A percentile compares a stretch with the other conserved stretches of the same genome.
Conservation (phyloP, 2,329 filamentous ascomycete species). For the Colletotrichum liriopes region DNA sequence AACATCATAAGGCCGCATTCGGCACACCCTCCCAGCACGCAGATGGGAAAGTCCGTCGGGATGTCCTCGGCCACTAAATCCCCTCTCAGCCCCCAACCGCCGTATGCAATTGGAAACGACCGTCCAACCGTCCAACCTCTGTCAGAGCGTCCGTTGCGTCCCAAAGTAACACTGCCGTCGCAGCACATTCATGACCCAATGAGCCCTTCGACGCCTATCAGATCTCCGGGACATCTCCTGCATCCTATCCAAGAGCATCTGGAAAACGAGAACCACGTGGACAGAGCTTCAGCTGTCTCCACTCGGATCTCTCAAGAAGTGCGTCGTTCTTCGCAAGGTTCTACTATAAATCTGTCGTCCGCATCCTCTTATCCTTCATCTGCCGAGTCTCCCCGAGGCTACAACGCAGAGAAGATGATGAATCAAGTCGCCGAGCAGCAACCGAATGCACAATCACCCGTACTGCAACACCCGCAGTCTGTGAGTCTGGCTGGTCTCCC, state of each 20-base stretch:
- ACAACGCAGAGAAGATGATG: neutral
- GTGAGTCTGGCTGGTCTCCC: neutral
- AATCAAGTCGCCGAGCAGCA: neutral
- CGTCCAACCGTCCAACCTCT: neutral
- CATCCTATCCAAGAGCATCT: conserved; percentile 43
- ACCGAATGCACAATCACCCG: neutral
- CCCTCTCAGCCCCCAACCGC: neutral
- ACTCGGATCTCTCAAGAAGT: neutral
- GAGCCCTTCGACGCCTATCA: conserved; percentile 23
- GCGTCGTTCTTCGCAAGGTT: neutral
- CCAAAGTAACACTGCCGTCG: conserved; percentile 2
- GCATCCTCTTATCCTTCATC: conserved; percentile 36
- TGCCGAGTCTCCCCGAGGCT: neutral
- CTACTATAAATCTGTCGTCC: neutral
- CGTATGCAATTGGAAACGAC: neutral
- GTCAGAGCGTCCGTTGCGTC: conserved; percentile 27
- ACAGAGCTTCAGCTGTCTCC: neutral
- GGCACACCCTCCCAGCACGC: conserved; percentile 5
- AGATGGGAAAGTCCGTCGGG: neutral
- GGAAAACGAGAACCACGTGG: conserved; percentile 10
- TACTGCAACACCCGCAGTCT: neutral
- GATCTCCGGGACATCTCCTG: conserved; percentile 38
- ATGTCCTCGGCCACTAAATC: neutral
- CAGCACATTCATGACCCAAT: conserved; percentile 6
- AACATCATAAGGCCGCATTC: conserved; percentile 4